Conservation (phyloP, 305 asterid species). For the Ajuga reptans region DNA sequence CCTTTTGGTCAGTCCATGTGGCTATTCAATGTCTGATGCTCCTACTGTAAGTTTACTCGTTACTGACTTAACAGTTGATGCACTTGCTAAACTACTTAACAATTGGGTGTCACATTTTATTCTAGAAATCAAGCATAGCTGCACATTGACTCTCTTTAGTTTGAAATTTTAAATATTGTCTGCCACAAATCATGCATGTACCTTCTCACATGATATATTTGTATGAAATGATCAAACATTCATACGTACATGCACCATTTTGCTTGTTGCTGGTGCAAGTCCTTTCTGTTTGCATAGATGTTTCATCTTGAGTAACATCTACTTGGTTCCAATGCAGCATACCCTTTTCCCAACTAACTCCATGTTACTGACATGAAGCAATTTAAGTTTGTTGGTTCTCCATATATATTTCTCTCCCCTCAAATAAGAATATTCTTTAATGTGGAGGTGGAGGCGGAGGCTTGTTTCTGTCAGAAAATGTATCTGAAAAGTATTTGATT, state of each 20-base stretch:
- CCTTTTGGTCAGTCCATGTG: conserved; percentile 85
- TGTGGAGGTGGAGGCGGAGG: background rate
- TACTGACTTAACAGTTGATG: conserved; percentile 14
- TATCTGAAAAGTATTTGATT: no score
- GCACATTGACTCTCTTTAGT: background rate
- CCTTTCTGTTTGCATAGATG: background rate
- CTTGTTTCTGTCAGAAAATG: background rate
- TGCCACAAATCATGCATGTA: conserved; percentile 9
- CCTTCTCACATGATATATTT: conserved; percentile 7
- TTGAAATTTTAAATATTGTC: background rate
- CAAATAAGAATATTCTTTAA: background rate
- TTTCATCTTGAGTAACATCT: background rate
- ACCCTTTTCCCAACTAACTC: background rate
- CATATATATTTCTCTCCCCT: background rate
- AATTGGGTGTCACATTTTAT: conserved; percentile 2
- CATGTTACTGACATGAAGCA: background rate
- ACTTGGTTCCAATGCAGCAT: background rate
- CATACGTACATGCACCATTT: background rate
- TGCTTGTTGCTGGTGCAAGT: no score
- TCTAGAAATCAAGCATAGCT: conserved; percentile 9
- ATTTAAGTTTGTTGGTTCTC: no score
- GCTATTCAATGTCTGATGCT: conserved; percentile 78
- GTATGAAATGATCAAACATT: background rate
- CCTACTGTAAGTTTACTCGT: conserved; percentile 69
- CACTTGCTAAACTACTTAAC: conserved; percentile 5